phyloP scores from a whole-genome alignment of 805 yeast species.

The Candida coleopterorum region DNA sequence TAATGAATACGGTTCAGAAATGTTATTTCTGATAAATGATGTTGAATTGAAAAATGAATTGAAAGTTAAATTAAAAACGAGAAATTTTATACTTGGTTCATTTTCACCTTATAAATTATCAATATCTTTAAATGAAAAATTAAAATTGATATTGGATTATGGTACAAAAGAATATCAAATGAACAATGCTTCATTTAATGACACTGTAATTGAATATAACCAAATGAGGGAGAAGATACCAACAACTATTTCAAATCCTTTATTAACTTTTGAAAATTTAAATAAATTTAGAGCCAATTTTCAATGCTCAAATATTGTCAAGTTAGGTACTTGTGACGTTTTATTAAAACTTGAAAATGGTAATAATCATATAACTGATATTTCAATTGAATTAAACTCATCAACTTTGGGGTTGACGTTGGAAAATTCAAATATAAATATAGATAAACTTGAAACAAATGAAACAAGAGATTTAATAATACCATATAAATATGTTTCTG shows the following conservation, averaged over 20 bases:
- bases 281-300: constrained; percentile 25
- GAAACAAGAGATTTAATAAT: constrained; percentile 19
- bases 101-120: constrained; percentile 6
- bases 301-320: constrained; percentile 18
- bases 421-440: background rate
- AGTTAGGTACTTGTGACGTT: constrained; percentile 24
- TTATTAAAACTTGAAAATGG: constrained; percentile 25
- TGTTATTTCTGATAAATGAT: constrained; percentile 1
- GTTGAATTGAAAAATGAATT: constrained; percentile 10
- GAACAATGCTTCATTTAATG: constrained; percentile 6
- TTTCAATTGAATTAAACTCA: constrained; percentile 15
- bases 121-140: constrained; percentile 6
- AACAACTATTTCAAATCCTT: background rate
- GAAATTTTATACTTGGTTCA: constrained; percentile 11
- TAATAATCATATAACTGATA: constrained; percentile 24
- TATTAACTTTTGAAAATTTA: constrained; percentile 14
- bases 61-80: constrained; percentile 9
- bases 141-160: constrained; percentile 5
- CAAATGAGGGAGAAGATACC: background rate
- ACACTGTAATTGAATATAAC: constrained; percentile 5
- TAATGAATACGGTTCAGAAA: constrained; percentile 6
- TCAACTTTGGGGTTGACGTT: constrained; percentile 17
- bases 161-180: constrained; percentile 1
- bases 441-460: constrained; percentile 9
- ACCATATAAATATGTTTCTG: constrained; percentile 29